Evolutionary conservation across 2,329 filamentous ascomycete species (phyloP), one percentile per base, ranked within the genome.

Genomic region (Cercospora zeina): DNA sequence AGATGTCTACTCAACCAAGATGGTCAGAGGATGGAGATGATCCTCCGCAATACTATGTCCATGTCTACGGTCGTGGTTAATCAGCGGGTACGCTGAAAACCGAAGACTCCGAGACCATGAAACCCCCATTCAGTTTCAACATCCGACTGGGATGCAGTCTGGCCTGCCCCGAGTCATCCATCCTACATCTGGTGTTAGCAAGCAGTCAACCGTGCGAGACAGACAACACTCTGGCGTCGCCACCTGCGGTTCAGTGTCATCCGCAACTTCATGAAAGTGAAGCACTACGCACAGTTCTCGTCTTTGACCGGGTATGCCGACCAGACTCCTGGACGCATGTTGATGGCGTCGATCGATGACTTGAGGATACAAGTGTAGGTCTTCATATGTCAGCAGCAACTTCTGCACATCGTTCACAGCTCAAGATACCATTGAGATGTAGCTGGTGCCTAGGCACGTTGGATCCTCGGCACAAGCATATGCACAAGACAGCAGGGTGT

Each of bases 251-350:
- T 49, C 21, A 49, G 42, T 49, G 13, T 49, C 21, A 27, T 21
- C 42, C 42, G 42, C 21, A 19, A 14, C 24, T 49, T 49, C 21
- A 11, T 49, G 21, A 21, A 51, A 21, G 11, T 27, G n/a, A 33
- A 14, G 9, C 19, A 37, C 14, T 42, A 59, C 56, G 47, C 56
- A 53, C 47, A 50, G n/a, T 59, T 42, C n/a, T 49, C 30, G 30
- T 59, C 45, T 11, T 59, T 37, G 13, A 53, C 21, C 11, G 56
- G 56, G 21, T 53, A 53, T 27, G 56, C 56, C 31, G 42, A 51
- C 56, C 56, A 59, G 45, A 59, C 39, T 6, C 45, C 56, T 30
- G 56, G 56, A 10, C 56, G 45, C n/a, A 51, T 11, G 24, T 58
- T 58, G 56, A 59, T 53, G 9, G 33, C 31, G n/a, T 59, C 56